phyloP scores from a whole-genome alignment of 805 yeast genomes.

The Lachancea quebecensis region DNA sequence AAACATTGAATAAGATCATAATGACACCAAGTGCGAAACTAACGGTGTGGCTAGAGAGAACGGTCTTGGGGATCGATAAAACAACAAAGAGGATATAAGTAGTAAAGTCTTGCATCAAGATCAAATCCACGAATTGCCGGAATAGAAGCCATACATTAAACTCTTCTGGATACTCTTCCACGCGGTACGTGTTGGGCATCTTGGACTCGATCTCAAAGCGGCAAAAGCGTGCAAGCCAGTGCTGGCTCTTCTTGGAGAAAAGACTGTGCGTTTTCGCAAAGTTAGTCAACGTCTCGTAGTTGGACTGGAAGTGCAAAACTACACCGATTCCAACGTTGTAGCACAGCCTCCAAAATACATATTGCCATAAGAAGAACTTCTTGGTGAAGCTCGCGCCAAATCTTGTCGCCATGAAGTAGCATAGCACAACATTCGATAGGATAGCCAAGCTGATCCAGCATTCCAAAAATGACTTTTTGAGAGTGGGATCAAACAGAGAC shows the following conservation, averaged over 20 bases:
- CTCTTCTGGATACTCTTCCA: conserved; percentile 53
- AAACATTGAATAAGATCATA: conserved; percentile 63
- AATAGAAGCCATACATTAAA: conserved; percentile 79
- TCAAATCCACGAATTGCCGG: conserved; percentile 71
- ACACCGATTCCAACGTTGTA: conserved; percentile 80
- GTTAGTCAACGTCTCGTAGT: conserved; percentile 44
- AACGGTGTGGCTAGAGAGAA: conserved; percentile 34
- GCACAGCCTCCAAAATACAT: conserved; percentile 65
- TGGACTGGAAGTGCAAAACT: conserved; percentile 59
- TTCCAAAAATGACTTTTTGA: conserved; percentile 63
- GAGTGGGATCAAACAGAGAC: conserved; percentile 69
- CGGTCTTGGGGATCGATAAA: conserved; percentile 34
- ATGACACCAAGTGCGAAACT: conserved; percentile 53
- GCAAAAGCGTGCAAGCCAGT: conserved; percentile 36
- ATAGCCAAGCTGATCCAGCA: conserved; percentile 46
- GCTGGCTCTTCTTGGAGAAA: conserved; percentile 35
- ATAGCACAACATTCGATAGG: conserved; percentile 31
- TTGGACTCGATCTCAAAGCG: conserved; percentile 42
- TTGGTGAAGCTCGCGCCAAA: conserved; percentile 18
- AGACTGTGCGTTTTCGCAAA: conserved; percentile 42
- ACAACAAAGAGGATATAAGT: conserved; percentile 60
- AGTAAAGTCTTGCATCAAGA: conserved; percentile 78
- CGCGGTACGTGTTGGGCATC: conserved; percentile 34
- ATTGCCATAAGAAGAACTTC: conserved; percentile 44
- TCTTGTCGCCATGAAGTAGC: conserved; percentile 22